Conservation (phyloP, 106 monocot species). For the Phalaenopsis aphrodite region DNA sequence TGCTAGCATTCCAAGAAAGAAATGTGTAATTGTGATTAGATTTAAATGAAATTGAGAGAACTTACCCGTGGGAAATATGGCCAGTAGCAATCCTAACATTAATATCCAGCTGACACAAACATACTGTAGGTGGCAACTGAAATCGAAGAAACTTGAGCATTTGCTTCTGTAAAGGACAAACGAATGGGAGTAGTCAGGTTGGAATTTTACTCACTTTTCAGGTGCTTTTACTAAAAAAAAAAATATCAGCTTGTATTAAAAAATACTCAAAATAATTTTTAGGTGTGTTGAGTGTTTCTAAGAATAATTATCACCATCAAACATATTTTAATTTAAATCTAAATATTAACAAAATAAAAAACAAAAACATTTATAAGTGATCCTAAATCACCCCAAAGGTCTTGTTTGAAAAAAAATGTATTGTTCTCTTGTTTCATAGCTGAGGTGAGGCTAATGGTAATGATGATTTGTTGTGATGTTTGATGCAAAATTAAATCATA, state of each 20-base stretch:
- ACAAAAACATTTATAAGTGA: too few species aligned
- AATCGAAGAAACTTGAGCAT: constrained; percentile 71
- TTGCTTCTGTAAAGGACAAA: constrained; percentile 37
- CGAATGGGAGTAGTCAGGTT: background rate
- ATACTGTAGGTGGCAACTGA: constrained; percentile 73
- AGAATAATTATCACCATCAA: too few species aligned
- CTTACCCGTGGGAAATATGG: constrained; percentile 62
- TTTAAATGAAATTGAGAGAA: background rate
- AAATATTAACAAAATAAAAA: too few species aligned
- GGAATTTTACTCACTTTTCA: background rate
- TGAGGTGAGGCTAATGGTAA: too few species aligned
- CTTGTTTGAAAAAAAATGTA: background rate
- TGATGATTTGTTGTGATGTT: too few species aligned
- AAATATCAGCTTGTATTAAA: too few species aligned
- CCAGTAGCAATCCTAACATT: constrained; percentile 52
- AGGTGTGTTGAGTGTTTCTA: too few species aligned
- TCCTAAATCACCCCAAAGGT: too few species aligned
- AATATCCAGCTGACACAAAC: constrained; percentile 80
- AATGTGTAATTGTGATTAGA: background rate
- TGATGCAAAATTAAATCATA: too few species aligned
- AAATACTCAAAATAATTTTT: too few species aligned
- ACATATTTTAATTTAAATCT: too few species aligned
- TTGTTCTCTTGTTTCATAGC: background rate
- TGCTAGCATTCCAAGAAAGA: background rate
- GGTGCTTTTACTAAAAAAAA: too few species aligned